Base-by-base conservation (phyloP, 257 asterid species). In the Coffea eugenioides region DNA sequence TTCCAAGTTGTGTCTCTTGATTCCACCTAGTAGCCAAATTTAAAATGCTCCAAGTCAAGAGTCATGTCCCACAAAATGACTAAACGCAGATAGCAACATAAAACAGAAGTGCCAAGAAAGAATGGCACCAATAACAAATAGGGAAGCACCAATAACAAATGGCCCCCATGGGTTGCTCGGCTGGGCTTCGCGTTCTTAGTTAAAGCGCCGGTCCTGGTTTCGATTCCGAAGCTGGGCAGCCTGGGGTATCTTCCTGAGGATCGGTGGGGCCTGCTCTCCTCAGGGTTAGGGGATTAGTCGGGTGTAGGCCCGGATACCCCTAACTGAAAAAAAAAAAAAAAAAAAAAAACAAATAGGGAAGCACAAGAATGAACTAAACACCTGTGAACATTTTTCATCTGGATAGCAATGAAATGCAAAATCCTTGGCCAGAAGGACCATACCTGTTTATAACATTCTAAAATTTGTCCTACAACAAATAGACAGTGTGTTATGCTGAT, bases 1-100 rank as follows among this genome's bases (percentile, higher is more conserved):
- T n/a, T n/a, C n/a, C n/a, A n/a, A 95, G 84, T 95, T 85, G 72
- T 94, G 94, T 72, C 99, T 89, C 93, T 95, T 95, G 81, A 95
- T 95, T 52, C 99, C 99, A 87, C 99, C 98, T 94, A 83, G n/a
- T 70, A 36, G 10, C 31, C 81, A 77, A 73, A 59, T 70, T 54
- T 79, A 83, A 79, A 23, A 46, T 7, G 54, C 67, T 75, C 67
- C 67, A 54, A 51, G n/a, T 56, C n/a, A 9, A 39, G 67, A 39
- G 61, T 31, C 45, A 68, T 59, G 69, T n/a, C 25, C 27, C 51
- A 62, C 48, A 21, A 23, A 71, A 36, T 18, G 64, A 52, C 73
- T 59, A 41, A 75, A 31, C 15, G 46, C 61, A 52, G 43, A 77
- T n/a, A 52, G 27, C 27, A 21, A 27, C 23, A 54, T 5, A 27